Percentiles rank a stretch among this genome's conserved stretches.
Evolutionary conservation across 768 basidiomycete genomes (phyloP).

Genomic region (Cubamyces sp.): DNA sequence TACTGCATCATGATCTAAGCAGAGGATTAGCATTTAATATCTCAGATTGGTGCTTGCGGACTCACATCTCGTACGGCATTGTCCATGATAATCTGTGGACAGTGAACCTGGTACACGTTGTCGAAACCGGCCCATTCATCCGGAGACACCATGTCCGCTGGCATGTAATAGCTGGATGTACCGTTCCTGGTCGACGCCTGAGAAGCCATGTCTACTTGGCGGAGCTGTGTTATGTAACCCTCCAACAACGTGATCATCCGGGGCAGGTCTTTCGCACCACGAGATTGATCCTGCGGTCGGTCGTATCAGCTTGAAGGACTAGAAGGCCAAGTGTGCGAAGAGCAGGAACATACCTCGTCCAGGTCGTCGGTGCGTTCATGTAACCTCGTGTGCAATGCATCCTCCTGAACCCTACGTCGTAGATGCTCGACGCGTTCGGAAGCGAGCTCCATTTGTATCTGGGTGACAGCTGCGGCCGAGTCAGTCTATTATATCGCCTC

Average conservation of each 20-base stretch:
- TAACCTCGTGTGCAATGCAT: background rate
- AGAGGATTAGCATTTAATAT: background rate
- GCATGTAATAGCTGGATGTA: slow-evolving; percentile 58
- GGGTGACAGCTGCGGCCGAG: slow-evolving; percentile 52
- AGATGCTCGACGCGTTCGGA: slow-evolving; percentile 58
- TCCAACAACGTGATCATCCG: slow-evolving; percentile 64
- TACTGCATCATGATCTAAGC: slow-evolving; percentile 83
- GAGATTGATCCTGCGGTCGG: background rate
- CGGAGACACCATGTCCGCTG: slow-evolving; percentile 66
- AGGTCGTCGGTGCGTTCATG: background rate
- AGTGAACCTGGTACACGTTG: slow-evolving; percentile 91
- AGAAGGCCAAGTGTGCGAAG: background rate
- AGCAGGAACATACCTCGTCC: background rate
- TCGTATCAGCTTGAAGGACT: too few relatives aligned
- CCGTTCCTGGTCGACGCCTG: slow-evolving; percentile 30
- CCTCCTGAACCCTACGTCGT: slow-evolving; percentile 20
- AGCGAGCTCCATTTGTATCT: slow-evolving; percentile 67
- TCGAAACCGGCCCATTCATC: slow-evolving; percentile 83
- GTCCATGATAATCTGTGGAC: slow-evolving; percentile 79
- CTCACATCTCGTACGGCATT: slow-evolving; percentile 79
- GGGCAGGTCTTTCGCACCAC: slow-evolving; percentile 25
- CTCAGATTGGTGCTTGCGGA: background rate
- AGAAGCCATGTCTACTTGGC: slow-evolving; percentile 46
- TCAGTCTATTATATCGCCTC: slow-evolving; percentile 7
- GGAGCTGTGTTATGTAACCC: slow-evolving; percentile 61